Conservation (phyloP, 2,329 filamentous ascomycete species). For the Alternaria dauci region DNA sequence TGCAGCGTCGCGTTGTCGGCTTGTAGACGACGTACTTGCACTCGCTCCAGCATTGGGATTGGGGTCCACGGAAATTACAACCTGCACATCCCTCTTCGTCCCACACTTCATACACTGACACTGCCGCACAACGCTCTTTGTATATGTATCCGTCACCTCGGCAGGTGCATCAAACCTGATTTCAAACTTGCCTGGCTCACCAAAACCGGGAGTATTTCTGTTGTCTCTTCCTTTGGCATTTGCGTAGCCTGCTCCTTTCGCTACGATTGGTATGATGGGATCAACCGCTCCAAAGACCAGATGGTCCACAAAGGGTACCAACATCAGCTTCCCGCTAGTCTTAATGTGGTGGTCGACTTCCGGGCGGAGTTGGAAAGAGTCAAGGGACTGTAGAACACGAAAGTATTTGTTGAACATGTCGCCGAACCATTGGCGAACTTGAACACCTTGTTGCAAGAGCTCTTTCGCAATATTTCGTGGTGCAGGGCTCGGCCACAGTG, state of each 20-base stretch:
- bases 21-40: constrained; percentile 9
- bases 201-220: constrained; percentile 29
- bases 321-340: constrained; percentile 43
- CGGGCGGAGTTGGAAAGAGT: constrained; percentile 41
- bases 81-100: constrained; percentile 44
- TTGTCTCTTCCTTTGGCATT: constrained; percentile 32
- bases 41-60: constrained; percentile 26
- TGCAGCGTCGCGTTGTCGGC: constrained; percentile 25
- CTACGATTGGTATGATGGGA: constrained; percentile 46
- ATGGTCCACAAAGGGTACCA: constrained; percentile 48
- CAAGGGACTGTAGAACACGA: constrained; percentile 37
- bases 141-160: constrained; percentile 41
- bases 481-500: constrained; percentile 46
- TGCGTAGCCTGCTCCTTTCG: constrained; percentile 42
- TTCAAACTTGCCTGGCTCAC: constrained; percentile 43
- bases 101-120: constrained; percentile 50
- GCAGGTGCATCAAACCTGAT: constrained; percentile 46
- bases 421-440: constrained; percentile 48
- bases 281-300: constrained; percentile 44
- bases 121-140: constrained; percentile 42
- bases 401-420: constrained; percentile 53
- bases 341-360: constrained; percentile 46
- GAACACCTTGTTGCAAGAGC: constrained; percentile 43
- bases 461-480: constrained; percentile 38
- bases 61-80: constrained; percentile 47